These are phyloP conservation scores for Xylaria sp. DNA, from an alignment of 2,329 filamentous ascomycete genomes.

Conservation along the genomic window DNA sequence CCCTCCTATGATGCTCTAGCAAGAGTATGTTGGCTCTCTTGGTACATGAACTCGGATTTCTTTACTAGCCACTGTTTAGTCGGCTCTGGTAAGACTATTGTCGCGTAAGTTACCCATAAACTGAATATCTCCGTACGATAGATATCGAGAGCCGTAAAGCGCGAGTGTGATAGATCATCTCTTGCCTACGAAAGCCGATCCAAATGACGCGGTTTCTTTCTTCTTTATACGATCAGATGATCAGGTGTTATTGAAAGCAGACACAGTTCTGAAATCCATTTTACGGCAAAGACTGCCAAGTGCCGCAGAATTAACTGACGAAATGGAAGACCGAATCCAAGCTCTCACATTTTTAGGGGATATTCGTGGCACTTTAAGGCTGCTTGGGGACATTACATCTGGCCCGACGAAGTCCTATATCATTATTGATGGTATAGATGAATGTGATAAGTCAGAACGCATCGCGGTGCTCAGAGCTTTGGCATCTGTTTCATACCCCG, in stretches of 20 bases:
- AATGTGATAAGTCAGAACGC: slow-evolving; percentile 6
- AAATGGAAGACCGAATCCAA: neutral
- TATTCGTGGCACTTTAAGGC: neutral
- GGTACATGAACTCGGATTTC: neutral
- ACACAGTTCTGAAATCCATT: slow-evolving; percentile 42
- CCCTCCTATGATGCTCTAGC: slow-evolving; percentile 26
- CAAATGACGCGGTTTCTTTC: slow-evolving; percentile 38
- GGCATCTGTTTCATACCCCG: neutral
- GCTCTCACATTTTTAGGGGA: neutral
- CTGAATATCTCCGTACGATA: neutral
- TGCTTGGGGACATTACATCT: neutral
- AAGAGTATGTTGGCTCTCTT: slow-evolving; percentile 22
- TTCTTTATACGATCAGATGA: slow-evolving; percentile 45
- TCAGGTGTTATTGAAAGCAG: slow-evolving; percentile 37
- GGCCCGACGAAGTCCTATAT: slow-evolving; percentile 9
- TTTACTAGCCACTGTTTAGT: slow-evolving; percentile 1
- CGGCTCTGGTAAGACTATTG: slow-evolving; percentile 27
- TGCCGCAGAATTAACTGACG: neutral
- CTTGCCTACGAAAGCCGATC: slow-evolving; percentile 9
- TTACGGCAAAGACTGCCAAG: slow-evolving; percentile 39
- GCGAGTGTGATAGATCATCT: slow-evolving; percentile 42
- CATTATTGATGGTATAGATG: slow-evolving; percentile 32
- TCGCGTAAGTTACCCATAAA: slow-evolving; percentile 6
- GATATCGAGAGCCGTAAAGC: slow-evolving; percentile 28
- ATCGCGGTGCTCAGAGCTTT: neutral